Evolutionary conservation across 1,139 yeast species (phyloP).

Genomic region (Citeromyces hawaiiensis): DNA sequence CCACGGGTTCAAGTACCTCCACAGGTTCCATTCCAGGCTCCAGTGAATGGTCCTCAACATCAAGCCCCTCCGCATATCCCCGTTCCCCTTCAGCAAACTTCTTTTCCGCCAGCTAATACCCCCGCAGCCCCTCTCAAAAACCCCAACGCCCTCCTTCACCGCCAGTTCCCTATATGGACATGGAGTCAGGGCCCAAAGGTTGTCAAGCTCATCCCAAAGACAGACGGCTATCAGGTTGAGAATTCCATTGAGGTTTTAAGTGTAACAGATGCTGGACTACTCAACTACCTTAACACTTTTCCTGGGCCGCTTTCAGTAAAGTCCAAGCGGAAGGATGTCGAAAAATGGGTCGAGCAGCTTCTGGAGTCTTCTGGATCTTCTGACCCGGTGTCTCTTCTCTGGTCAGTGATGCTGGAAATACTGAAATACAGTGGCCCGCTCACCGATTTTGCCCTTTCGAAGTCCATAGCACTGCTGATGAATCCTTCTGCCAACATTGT

Average conservation of each 20-base stretch:
- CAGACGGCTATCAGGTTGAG: slow-evolving; percentile 13
- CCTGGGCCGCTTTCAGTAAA: slow-evolving; percentile 56
- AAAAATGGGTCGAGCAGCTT: slow-evolving; percentile 39
- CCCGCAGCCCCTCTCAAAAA: slow-evolving; percentile 20
- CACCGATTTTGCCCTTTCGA: slow-evolving; percentile 6
- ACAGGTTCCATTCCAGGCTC: no score
- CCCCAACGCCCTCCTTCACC: slow-evolving; percentile 16
- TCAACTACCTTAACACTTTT: slow-evolving; percentile 13
- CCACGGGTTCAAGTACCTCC: neutral
- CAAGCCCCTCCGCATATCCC: slow-evolving; percentile 2
- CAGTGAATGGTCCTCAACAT: no score
- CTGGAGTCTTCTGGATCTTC: slow-evolving; percentile 8
- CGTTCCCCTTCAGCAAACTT: no score
- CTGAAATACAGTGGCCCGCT: slow-evolving; percentile 2
- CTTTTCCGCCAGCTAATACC: neutral
- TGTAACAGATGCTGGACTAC: slow-evolving; percentile 6
- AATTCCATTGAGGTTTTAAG: slow-evolving; percentile 14
- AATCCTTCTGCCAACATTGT: slow-evolving; percentile 11
- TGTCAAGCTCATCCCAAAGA: slow-evolving; percentile 29
- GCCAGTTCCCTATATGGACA: slow-evolving; percentile 70
- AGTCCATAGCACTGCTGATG: slow-evolving; percentile 10
- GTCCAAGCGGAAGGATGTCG: slow-evolving; percentile 48
- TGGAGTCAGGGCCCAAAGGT: slow-evolving; percentile 46
- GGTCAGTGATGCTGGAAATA: slow-evolving; percentile 10
- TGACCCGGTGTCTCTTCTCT: slow-evolving; percentile 11